Base-by-base conservation (phyloP, 2,329 filamentous ascomycete species). In the Biscogniauxia sp. region DNA sequence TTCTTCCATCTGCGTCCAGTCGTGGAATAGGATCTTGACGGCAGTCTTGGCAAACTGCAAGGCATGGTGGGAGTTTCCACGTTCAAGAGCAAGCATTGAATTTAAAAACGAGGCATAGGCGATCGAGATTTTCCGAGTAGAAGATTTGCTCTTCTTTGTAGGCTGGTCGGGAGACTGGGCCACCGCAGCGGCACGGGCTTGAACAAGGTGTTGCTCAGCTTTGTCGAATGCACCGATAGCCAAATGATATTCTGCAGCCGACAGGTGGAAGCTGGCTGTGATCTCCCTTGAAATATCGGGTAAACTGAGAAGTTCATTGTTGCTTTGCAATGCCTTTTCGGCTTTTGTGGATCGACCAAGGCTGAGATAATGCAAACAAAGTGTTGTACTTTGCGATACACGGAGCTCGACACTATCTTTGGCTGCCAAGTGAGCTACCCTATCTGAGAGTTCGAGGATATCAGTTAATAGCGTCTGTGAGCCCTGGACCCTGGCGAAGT, bases 161-260 rank as follows among this genome's bases (percentile, higher is more conserved):
- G 55, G 60, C 51, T 65, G 65, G 41, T 67, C 65, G 13, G 64
- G 54, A 20, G 64, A 54, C 55, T 61, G 49, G 64, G 69, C 61
- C 73, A 71, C 66, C 64, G 76, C 71, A 63, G 72, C 61, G 64
- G 76, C 66, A 52, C 79, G 78, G 41, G 80, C 79, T 60, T 76
- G 76, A 51, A 71, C 65, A 19, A 82, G 68, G 58, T 76, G 68
- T 23, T 74, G 74, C 59, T 75, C 76, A 57, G 85, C 89, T 74
- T 89, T 87, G 9, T 87, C 82, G 17, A 84, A 76, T 55, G 87
- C 86, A 9, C 89, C 89, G 13, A 88, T 83, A 1, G 84, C 84
- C 19, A 93, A 78, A 26, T 88, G 80, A 72, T 93, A 92, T 72
- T 96, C 91, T 0, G 90, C 88, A 62, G 88, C 87, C 0, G 87